A percentile compares a stretch with the other conserved stretches of the same genome.
Conservation (phyloP, 2,329 filamentous ascomycete species). For the Neonectria faginata region DNA sequence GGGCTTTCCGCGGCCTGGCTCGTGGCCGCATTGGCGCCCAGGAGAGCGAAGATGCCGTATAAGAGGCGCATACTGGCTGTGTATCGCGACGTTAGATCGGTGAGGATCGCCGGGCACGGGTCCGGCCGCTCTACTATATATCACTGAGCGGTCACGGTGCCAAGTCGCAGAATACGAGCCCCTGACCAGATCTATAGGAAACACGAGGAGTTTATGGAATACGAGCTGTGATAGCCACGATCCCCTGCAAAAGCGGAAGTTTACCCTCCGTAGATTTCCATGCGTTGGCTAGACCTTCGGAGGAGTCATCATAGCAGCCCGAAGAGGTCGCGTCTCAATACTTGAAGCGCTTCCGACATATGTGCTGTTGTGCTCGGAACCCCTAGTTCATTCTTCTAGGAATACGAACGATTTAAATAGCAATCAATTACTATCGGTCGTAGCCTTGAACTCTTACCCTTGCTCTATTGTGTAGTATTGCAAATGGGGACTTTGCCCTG, state of each 20-base stretch:
- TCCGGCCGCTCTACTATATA: background rate
- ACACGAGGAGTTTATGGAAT: constrained; percentile 1
- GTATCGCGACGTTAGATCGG: background rate
- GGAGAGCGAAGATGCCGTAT: background rate
- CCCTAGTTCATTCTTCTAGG: background rate
- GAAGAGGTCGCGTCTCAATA: background rate
- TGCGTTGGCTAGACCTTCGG: background rate
- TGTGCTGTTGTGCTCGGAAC: background rate
- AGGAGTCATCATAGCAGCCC: background rate
- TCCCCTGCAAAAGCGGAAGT: background rate
- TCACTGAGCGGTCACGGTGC: background rate
- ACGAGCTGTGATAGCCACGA: background rate
- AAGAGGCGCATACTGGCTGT: background rate
- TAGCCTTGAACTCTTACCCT: background rate
- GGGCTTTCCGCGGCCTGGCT: background rate
- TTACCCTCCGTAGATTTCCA: background rate
- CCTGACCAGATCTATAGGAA: background rate
- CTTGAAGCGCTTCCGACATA: background rate
- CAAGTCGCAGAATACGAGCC: background rate
- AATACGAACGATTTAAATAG: background rate
- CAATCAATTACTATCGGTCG: background rate
- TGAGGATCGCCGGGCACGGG: background rate
- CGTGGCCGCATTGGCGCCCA: background rate
- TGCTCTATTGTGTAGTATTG: background rate
- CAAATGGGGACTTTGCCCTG: background rate